phyloP scores from a whole-genome alignment of 306 rosid species.

The Vigna trinervia region DNA sequence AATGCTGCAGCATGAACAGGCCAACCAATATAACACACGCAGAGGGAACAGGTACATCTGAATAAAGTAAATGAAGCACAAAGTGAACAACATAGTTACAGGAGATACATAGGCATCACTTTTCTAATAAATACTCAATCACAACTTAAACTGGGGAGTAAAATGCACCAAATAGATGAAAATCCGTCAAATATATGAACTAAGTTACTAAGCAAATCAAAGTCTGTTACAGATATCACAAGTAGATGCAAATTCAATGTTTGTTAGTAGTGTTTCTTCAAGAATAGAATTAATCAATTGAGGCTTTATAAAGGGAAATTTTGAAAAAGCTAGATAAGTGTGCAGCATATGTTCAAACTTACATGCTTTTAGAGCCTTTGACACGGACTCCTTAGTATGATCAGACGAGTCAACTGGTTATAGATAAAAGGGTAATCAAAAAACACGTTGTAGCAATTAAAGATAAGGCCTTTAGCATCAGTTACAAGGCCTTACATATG shows the following conservation, averaged over 20 bases:
- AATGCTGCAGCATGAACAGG: conserved; percentile 77
- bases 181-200: not conserved
- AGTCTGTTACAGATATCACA: not conserved
- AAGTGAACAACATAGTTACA: not conserved
- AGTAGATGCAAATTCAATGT: not conserved
- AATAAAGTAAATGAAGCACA: conserved; percentile 21
- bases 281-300: not conserved
- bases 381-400: conserved; percentile 39
- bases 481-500: conserved; percentile 54
- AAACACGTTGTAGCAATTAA: not conserved
- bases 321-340: not conserved
- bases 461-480: not conserved
- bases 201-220: not conserved
- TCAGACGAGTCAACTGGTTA: conserved; percentile 59
- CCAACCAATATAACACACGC: conserved; percentile 77
- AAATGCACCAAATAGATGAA: not conserved
- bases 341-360: conserved; percentile 23
- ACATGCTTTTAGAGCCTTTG: conserved; percentile 61
- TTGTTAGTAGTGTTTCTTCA: not conserved
- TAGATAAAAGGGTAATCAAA: conserved; percentile 43
- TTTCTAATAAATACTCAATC: not conserved
- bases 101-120: not conserved
- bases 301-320: not conserved
- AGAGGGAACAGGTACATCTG: conserved; percentile 80
- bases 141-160: not conserved